Percentiles rank a stretch among this genome's conserved stretches.
These are phyloP conservation scores for Trametes polyzona DNA, from an alignment of 1,284 basidiomycete genomes.

Conservation along the genomic window DNA sequence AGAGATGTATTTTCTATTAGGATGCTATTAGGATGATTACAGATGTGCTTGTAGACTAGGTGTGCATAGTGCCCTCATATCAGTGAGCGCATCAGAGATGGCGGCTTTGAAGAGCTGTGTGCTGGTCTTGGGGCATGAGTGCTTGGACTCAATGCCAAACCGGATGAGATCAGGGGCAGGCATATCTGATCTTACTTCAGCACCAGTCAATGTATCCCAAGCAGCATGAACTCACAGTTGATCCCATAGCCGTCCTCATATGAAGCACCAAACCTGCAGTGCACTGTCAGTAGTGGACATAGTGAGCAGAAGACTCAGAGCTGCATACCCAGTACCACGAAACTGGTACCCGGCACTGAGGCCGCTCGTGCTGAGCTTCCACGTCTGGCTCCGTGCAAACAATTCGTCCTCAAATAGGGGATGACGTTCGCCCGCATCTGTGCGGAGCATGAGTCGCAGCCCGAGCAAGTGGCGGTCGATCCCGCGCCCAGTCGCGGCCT, in stretches of 20 bases:
- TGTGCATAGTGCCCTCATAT: conserved; percentile 67
- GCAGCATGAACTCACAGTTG: conserved; percentile 69
- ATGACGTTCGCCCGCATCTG: conserved; percentile 44
- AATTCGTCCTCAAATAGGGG: conserved; percentile 80
- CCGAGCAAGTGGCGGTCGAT: conserved; percentile 94
- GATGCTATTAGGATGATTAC: conserved; percentile 6
- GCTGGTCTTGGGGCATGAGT: conserved; percentile 70
- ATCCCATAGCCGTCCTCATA: conserved; percentile 91
- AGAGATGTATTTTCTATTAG: not conserved
- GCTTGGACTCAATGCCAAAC: conserved; percentile 95
- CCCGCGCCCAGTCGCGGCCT: conserved; percentile 83
- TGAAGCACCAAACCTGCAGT: conserved; percentile 73
- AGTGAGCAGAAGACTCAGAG: not conserved
- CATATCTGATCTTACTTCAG: conserved; percentile 62
- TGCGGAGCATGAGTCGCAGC: conserved; percentile 68
- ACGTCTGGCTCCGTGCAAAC: conserved; percentile 79
- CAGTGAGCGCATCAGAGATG: conserved; percentile 69
- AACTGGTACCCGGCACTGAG: conserved; percentile 88
- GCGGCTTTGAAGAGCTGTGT: conserved; percentile 73
- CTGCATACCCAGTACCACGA: conserved; percentile 79
- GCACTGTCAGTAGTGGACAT: not conserved
- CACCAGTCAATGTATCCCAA: not conserved
- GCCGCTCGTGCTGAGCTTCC: conserved; percentile 93
- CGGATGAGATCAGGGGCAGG: conserved; percentile 83
- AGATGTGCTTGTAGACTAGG: conserved; percentile 18